Percentiles rank a stretch among this genome's conserved stretches.
Evolutionary conservation across 495 filamentous ascomycete species (phyloP).

Genomic region (Hypoxylon trugodes): DNA sequence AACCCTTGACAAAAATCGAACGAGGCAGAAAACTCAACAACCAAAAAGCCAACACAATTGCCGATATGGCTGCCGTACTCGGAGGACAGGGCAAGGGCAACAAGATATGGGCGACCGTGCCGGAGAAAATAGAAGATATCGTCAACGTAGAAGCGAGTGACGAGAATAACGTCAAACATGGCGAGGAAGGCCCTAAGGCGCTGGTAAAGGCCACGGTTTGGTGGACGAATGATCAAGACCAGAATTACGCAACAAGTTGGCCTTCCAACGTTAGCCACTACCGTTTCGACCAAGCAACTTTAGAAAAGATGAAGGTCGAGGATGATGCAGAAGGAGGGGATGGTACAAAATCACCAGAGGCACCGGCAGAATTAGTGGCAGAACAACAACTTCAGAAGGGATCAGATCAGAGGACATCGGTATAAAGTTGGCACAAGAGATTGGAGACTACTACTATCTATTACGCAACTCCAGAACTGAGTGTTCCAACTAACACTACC

Average conservation of each 20-base stretch:
- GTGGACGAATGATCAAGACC: conserved; percentile 75
- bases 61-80: conserved; percentile 85
- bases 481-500: conserved; percentile 14
- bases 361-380: no score
- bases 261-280: conserved; percentile 70
- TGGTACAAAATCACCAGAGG: no score
- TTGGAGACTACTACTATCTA: conserved; percentile 1
- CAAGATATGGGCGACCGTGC: conserved; percentile 52
- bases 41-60: conserved; percentile 87
- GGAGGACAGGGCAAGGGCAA: conserved; percentile 57
- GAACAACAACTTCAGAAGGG: no score
- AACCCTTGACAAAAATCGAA: conserved; percentile 57
- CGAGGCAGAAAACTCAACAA: conserved; percentile 76
- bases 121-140: conserved; percentile 40
- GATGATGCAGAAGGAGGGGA: no score
- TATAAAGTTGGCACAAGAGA: no score
- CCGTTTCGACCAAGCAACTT: conserved; percentile 9
- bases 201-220: conserved; percentile 60
- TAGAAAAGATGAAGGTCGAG: no score
- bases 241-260: conserved; percentile 73
- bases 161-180: conserved; percentile 42
- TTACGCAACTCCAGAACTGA: conserved; percentile 21
- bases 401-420: no score
- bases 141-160: conserved; percentile 45
- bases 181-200: conserved; percentile 42